These are phyloP conservation scores for Fusarium circinatum DNA, from an alignment of 2,329 filamentous ascomycete species.

Conservation along the genomic window DNA sequence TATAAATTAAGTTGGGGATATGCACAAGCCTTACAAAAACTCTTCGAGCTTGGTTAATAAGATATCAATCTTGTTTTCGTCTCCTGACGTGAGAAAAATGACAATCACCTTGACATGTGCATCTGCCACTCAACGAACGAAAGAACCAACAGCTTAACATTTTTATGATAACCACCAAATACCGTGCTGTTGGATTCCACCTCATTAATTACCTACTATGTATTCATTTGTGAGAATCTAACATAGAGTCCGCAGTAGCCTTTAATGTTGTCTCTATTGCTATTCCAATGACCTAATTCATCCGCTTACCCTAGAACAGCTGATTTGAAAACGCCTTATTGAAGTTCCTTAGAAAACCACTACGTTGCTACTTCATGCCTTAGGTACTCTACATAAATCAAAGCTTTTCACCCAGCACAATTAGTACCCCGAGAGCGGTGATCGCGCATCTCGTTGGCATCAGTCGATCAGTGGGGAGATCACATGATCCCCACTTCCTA, in stretches of 20 bases:
- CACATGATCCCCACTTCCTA: constrained; percentile 28
- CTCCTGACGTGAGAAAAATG: accelerated
- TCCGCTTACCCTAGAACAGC: background rate
- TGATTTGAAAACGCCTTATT: too few species aligned
- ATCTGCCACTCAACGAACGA: accelerated
- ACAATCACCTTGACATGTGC: accelerated
- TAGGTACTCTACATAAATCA: accelerated
- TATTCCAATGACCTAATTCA: background rate
- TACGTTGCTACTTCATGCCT: too few species aligned
- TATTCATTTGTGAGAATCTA: accelerated
- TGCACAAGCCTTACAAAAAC: accelerated
- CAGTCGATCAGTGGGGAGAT: constrained; percentile 26
- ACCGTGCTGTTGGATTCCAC: accelerated
- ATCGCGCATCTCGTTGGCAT: constrained; percentile 13
- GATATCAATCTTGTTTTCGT: accelerated
- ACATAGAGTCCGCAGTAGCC: background rate
- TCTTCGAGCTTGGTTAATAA: accelerated
- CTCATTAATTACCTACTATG: accelerated
- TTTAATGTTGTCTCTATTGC: background rate
- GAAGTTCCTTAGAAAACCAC: background rate
- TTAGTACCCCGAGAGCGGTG: background rate
- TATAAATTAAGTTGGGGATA: background rate
- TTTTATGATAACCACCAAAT: accelerated
- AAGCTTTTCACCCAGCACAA: background rate
- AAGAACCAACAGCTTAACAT: accelerated